Percentiles rank a stretch among this genome's conserved stretches.
Conservation (phyloP, 257 asterid species). For the Przewalskia tangutica region DNA sequence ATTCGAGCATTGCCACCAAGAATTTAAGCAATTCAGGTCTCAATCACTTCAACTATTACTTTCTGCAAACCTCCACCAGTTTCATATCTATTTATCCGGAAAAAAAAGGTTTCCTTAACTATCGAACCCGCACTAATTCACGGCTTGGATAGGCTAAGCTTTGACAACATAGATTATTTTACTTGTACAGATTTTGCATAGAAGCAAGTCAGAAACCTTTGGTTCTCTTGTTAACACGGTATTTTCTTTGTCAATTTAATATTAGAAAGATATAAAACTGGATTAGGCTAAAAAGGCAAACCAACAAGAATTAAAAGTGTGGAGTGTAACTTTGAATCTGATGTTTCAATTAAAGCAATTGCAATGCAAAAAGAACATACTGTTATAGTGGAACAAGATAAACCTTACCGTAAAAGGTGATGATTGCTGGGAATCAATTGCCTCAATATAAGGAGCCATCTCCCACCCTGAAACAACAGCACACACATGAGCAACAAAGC, state of each 20-base stretch:
- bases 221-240: not conserved
- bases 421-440: constrained; percentile 72
- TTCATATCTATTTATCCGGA: not conserved
- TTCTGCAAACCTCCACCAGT: not conserved
- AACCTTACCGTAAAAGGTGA: constrained; percentile 50
- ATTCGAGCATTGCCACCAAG: not conserved
- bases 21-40: not conserved
- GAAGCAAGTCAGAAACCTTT: not conserved
- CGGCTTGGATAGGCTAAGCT: not conserved
- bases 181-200: not conserved
- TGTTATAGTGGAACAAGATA: not conserved
- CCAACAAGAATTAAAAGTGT: not conserved
- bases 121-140: not conserved
- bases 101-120: not conserved
- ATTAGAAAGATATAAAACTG: not conserved
- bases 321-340: not conserved
- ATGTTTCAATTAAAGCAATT: not conserved
- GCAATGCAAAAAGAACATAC: not conserved
- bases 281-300: not conserved
- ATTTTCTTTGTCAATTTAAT: not conserved
- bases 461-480: constrained; percentile 54
- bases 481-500: constrained; percentile 7
- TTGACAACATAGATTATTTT: not conserved
- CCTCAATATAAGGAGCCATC: constrained; percentile 95
- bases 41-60: not conserved